phyloP scores from a whole-genome alignment of 2,329 filamentous ascomycete genomes.

The Botrytis elliptica region DNA sequence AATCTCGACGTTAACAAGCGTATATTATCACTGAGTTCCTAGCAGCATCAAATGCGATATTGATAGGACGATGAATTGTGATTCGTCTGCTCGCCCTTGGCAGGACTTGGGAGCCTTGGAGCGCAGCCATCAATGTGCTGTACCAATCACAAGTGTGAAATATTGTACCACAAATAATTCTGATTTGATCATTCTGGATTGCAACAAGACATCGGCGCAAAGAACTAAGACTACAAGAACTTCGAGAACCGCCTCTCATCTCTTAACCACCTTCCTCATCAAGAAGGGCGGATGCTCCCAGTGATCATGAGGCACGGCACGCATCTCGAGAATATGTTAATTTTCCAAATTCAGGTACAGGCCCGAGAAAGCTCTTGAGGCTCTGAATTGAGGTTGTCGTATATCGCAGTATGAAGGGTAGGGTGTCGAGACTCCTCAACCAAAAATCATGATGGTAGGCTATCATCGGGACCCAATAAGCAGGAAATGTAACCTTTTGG shows the following conservation, averaged over 20 bases:
- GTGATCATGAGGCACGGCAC: constrained; percentile 6
- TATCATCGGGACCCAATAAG: not conserved
- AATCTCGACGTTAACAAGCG: not conserved
- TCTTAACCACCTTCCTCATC: constrained; percentile 8
- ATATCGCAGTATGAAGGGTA: not conserved
- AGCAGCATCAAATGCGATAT: not conserved
- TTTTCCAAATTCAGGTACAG: not conserved
- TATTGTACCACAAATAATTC: constrained; percentile 1
- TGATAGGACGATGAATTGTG: not conserved
- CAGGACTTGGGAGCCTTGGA: not conserved
- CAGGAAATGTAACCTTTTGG: not conserved
- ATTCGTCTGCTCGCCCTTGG: not conserved
- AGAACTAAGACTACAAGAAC: not conserved
- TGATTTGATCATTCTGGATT: constrained; percentile 3
- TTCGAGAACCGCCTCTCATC: not conserved
- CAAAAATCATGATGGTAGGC: not conserved
- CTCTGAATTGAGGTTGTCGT: not conserved
- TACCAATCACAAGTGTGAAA: constrained; percentile 14
- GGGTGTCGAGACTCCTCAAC: not conserved
- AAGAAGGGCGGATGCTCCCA: not conserved
- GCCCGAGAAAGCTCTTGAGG: not conserved
- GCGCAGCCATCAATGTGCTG: not conserved
- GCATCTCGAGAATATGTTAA: not conserved
- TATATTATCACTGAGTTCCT: not conserved
- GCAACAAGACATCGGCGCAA: constrained; percentile 7